Evolutionary conservation across 2,329 filamentous ascomycete species (phyloP).

Genomic region (Clonostachys rosea): DNA sequence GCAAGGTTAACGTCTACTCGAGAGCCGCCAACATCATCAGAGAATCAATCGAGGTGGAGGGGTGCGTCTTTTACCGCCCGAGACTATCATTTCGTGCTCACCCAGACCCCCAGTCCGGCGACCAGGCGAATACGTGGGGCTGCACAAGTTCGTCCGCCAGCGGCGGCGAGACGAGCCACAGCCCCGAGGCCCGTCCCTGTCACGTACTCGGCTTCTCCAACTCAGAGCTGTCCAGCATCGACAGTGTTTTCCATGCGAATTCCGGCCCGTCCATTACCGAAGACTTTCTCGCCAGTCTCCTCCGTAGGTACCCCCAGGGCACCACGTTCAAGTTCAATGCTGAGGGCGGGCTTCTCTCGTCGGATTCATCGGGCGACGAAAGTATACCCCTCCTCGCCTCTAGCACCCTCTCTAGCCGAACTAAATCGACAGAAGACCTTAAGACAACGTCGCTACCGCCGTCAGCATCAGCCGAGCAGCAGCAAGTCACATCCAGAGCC

Average conservation of each 20-base stretch:
- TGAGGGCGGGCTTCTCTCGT: conserved; percentile 23
- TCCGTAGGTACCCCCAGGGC: conserved; percentile 38
- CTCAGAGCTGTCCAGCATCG: not conserved
- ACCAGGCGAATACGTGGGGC: not conserved
- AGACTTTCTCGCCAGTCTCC: conserved; percentile 36
- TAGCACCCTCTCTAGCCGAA: conserved; percentile 19
- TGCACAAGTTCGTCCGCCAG: not conserved
- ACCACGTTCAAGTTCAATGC: conserved; percentile 38
- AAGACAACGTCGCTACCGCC: not conserved
- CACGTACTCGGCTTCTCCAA: not conserved
- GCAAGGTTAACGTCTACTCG: conserved; percentile 21
- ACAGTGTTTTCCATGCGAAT: conserved; percentile 35
- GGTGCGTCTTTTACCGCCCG: conserved; percentile 21
- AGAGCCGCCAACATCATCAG: conserved; percentile 37
- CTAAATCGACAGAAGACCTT: conserved; percentile 18
- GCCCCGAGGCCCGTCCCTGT: not conserved
- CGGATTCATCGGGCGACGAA: conserved; percentile 17
- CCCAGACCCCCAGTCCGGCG: not conserved
- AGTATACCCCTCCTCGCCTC: conserved; percentile 7
- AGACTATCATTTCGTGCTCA: not conserved
- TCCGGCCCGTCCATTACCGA: conserved; percentile 42
- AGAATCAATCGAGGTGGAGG: conserved; percentile 32
- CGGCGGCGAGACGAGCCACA: conserved; percentile 9
- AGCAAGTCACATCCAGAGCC: not conserved
- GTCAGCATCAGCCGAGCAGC: not conserved